Evolutionary conservation across 1,139 yeast genomes (phyloP), one percentile per base, ranked within the genome.

Genomic region (Arxiozyma bovina): DNA sequence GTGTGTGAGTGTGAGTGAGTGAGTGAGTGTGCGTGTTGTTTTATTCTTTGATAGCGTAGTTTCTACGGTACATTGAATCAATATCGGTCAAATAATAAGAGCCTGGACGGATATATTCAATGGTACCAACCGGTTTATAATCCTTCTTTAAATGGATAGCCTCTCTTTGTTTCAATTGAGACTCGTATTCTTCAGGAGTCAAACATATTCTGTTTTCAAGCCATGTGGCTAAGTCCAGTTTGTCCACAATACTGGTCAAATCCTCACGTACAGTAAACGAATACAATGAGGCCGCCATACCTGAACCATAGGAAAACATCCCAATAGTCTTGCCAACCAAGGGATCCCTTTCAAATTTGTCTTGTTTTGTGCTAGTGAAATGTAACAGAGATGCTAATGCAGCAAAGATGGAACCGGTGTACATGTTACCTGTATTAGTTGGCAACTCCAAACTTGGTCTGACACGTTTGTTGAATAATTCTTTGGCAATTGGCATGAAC

Each of bases 391-490:
- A 91, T 42, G 93, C 80, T 59, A 94, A 79, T 11, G 96, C 82
- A 48, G 95, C 85, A 82, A 89, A 94, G 53, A 90, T 83, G 47
- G 96, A 88, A 60, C 94, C 99, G 50, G 98, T 89, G 80, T 94
- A 94, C 91, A 91, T 87, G 80, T 94, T 94, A 75, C 99, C 99
- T 60, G 96, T 90, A 75, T 93, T 91, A 63, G 98, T 93, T 67
- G 99, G 94, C 50, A 91, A 91, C 63, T 76, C 77, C 71, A 93
- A 77, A 40, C 96, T 83, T 41, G 96, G 95, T 53, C 77, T 78
- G 55, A 94, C 90, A 71, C 91, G 82, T 68, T 78, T 78, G 61
- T 81, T 80, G 59, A 84, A 77, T 61, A 77, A 74, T 59, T 80
- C 84, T 77, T 93, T 91, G 58, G 96, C 83, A 61, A 87, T 76